phyloP scores from a whole-genome alignment of 345 rosid genomes.

The Dimocarpus longan region DNA sequence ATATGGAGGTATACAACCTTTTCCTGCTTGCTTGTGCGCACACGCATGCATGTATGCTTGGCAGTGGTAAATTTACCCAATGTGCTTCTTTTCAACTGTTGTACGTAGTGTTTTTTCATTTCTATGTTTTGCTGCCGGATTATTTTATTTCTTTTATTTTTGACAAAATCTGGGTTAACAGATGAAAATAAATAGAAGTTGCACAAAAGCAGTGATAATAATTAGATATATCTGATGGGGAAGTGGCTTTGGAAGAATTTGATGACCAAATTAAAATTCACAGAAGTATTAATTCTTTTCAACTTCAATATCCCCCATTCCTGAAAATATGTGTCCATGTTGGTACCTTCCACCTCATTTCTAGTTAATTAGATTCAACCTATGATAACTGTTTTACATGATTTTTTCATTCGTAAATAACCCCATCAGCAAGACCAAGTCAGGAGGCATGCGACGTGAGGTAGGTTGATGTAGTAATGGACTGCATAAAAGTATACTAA shows the following conservation, averaged over 20 bases:
- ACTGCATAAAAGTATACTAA: too few relatives aligned
- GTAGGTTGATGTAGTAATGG: background rate
- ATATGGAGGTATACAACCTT: conserved; percentile 67
- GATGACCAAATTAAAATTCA: background rate
- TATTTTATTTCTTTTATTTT: background rate
- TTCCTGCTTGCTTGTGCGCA: background rate
- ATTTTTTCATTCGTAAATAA: too few relatives aligned
- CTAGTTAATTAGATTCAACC: too few relatives aligned
- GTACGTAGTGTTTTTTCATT: background rate
- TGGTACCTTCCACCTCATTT: too few relatives aligned
- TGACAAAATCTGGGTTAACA: background rate
- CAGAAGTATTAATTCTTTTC: background rate
- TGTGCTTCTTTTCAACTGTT: conserved; percentile 1
- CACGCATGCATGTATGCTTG: background rate
- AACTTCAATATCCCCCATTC: background rate
- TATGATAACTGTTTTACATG: too few relatives aligned
- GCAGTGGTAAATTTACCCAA: background rate
- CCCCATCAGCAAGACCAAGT: background rate
- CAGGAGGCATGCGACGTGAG: background rate
- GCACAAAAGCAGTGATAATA: background rate
- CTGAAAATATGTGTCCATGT: too few relatives aligned
- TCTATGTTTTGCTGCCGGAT: background rate
- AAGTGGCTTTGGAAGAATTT: background rate
- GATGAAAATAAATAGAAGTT: background rate
- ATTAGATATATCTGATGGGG: background rate